Base-by-base conservation (phyloP, 331 rosid genomes). In the Pyrus hybrid region DNA sequence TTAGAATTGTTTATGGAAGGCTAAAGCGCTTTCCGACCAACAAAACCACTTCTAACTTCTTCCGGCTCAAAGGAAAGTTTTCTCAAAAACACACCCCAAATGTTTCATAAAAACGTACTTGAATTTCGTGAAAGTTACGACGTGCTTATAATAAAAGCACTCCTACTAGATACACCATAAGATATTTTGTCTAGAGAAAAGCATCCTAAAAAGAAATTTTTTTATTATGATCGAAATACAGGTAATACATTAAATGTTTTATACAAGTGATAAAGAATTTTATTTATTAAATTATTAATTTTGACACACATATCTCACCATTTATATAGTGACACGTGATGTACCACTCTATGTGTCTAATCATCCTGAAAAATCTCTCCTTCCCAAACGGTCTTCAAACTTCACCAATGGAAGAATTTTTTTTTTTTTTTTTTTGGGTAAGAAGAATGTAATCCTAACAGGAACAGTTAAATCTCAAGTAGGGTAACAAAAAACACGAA, bases 201-300 rank as follows among this genome's bases (percentile, higher is more conserved):
- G 2, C 4, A 2, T 6, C 0, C 3, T 3, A 9, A 9, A 37
- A 0, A 37, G 45, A 37, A 37, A 2, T n/a, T 37, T 37, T 41
- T 41, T 41, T 0, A 11, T 3, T 41, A 1, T 11, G 0, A 3
- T 0, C 0, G 0, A 0, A 41, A 41, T 0, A 41, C 0, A 41
- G 0, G 0, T 41, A 0, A 0, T 41, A 41, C 13, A 41, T 3
- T 0, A 41, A 3, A 0, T 41, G 2, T 41, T 41, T 41, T 10
- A 41, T 41, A 41, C 1, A 3, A 3, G 0, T 41, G 13, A 5
- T 41, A 5, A 3, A 0, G 0, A 3, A 0, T 41, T 41, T 41
- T 41, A 41, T 41, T 41, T 41, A 10, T 41, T 10, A 11, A 1
- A 11, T 37, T 10, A 10, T 0, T 9, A 37, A 37, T 1, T 35